Evolutionary conservation across 2,329 filamentous ascomycete species (phyloP), one percentile per base, ranked within the genome.

Genomic region (Albophoma yamanashiensis): DNA sequence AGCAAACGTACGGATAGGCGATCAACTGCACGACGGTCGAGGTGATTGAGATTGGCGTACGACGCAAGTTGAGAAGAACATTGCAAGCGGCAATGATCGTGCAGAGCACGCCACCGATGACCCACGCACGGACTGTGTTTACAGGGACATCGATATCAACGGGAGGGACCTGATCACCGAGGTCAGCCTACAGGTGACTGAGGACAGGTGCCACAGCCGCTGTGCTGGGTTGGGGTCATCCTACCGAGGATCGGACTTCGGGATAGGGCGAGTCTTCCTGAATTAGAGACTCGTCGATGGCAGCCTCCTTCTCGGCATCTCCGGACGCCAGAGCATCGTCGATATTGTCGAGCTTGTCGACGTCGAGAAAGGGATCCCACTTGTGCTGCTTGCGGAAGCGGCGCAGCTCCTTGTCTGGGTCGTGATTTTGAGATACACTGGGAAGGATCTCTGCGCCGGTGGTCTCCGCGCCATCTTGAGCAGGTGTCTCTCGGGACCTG

Each of bases 51-150:
- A 83, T 78, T 58, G 79, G 78, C 1, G 81, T 77, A 45, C 78
- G 76, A 55, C 79, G 79, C 38, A 78, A 64, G 9, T 70, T 71
- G 39, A 84, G 81, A 17, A 84, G 69, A 67, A 82, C 78, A 69
- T 86, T 85, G 67, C 83, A 72, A 0, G 75, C 80, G 0, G 82
- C 82, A 36, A 82, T 81, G 58, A 84, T 69, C 0, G 83, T 86
- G 62, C 82, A 82, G 60, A 85, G 75, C 52, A 86, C 2, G 58
- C 83, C 65, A 36, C 83, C 84, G 59, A 87, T 81, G 5, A 69
- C 64, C 84, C 84, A 86, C 12, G 82, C 81, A n/a, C 84, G 82
- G 61, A 86, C 75, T 3, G 84, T 87, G 67, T 81, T 82, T 59
- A 77, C 73, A 8, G 80, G 77, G 4, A 81, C 67, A 22, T 82